Evolutionary conservation across 2,329 filamentous ascomycete species (phyloP).

Genomic region (Pseudogymnoascus sp.): DNA sequence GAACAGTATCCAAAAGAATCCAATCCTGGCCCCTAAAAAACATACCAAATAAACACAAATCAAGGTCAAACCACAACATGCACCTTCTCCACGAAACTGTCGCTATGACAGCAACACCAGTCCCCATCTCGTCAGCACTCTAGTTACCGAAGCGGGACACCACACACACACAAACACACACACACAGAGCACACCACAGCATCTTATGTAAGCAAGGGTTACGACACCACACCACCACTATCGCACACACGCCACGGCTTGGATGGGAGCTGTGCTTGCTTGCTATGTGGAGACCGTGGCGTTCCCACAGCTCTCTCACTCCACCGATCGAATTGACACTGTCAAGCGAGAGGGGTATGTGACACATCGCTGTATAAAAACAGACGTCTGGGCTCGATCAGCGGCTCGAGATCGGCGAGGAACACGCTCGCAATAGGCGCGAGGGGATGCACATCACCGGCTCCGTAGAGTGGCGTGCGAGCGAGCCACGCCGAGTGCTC

Average conservation of each 20-base stretch:
- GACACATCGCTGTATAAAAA: neutral
- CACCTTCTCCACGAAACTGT: neutral
- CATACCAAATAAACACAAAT: neutral
- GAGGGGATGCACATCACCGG: neutral
- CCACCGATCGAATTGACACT: neutral
- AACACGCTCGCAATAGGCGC: neutral
- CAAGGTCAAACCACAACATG: neutral
- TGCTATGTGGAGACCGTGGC: neutral
- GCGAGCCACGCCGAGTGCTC: neutral
- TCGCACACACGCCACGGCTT: too few species aligned
- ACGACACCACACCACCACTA: neutral
- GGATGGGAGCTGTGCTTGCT: too few species aligned
- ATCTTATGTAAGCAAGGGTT: conserved; percentile 5
- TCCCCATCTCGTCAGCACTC: neutral
- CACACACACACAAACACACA: neutral
- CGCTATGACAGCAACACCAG: neutral
- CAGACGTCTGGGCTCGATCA: neutral
- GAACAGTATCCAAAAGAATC: too few species aligned
- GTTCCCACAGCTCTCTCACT: neutral
- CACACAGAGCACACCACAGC: neutral
- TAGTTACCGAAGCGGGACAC: neutral
- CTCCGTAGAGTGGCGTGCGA: neutral
- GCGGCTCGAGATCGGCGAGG: neutral
- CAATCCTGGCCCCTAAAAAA: neutral
- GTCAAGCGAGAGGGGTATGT: neutral